Evolutionary conservation across 2,329 filamentous ascomycete species (phyloP).

Genomic region (Rutstroemia sp.): DNA sequence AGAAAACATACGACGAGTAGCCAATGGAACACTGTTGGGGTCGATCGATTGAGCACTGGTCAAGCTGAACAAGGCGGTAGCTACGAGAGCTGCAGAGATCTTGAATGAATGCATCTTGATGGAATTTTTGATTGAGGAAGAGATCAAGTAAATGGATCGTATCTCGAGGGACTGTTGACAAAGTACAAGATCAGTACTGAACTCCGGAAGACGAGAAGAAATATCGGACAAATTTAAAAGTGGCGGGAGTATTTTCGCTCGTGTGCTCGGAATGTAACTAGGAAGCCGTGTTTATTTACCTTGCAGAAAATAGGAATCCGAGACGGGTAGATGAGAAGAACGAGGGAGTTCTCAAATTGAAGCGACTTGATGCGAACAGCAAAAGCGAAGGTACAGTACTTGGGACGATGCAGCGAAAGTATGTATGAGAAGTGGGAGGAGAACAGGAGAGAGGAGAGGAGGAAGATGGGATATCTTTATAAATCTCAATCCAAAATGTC

Average conservation of each 20-base stretch:
- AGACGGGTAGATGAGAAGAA: neutral
- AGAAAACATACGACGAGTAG: constrained; percentile 30
- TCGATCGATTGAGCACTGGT: constrained; percentile 51
- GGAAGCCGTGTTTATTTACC: constrained; percentile 6
- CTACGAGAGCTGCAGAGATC: constrained; percentile 35
- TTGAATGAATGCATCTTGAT: constrained; percentile 47
- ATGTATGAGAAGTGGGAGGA: neutral
- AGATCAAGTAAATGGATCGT: neutral
- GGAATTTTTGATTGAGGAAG: neutral
- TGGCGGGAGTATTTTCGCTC: constrained; percentile 5
- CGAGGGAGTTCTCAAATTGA: neutral
- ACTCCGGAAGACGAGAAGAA: neutral
- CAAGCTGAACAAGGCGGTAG: constrained; percentile 41
- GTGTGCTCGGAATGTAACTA: constrained; percentile 6
- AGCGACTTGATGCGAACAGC: neutral
- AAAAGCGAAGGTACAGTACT: constrained; percentile 5
- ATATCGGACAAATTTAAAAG: constrained; percentile 6
- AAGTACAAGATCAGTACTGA: neutral
- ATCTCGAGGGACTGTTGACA: neutral
- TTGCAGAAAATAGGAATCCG: neutral
- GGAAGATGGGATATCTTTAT: neutral
- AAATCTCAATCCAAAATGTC: too few species aligned
- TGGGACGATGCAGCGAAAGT: neutral
- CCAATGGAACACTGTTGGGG: constrained; percentile 49
- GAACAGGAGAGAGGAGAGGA: neutral